Conservation (phyloP, 352 stramenopile species). For the Blastocystis sp. region DNA sequence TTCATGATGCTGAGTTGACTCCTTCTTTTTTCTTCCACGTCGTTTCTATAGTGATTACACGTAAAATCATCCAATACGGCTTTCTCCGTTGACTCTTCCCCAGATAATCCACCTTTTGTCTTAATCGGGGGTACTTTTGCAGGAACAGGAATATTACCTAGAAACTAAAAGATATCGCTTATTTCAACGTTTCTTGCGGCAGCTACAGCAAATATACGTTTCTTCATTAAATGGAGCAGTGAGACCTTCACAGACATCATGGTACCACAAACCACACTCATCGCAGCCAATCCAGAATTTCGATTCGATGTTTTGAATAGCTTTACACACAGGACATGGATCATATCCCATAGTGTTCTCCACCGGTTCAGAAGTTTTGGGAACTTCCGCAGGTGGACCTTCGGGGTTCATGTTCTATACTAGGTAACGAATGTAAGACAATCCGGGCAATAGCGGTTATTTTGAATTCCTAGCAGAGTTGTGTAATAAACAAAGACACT, state of each 20-base stretch:
- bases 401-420: conserved; percentile 4
- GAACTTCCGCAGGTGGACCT: not conserved
- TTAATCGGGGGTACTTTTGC: not conserved
- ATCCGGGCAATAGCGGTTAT: not conserved
- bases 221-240: conserved; percentile 17
- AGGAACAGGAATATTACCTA: not conserved
- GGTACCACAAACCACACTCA: conserved; percentile 45
- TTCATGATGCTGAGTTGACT: not conserved
- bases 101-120: not conserved
- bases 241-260: conserved; percentile 53
- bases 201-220: conserved; percentile 43
- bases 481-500: conserved; percentile 22
- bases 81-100: not conserved
- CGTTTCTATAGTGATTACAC: not conserved
- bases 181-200: conserved; percentile 36
- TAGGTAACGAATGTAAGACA: not conserved
- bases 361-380: not conserved
- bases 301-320: not conserved
- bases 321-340: conserved; percentile 20
- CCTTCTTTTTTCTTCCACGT: conserved; percentile 46
- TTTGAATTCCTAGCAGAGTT: not conserved
- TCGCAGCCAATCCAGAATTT: conserved; percentile 34
- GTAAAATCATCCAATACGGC: not conserved
- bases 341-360: not conserved
- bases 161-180: not conserved